Percentiles rank a stretch among this genome's conserved stretches.
Conservation (phyloP, 192 early-diverging fungal genomes). For the Coemansia asiatica region DNA sequence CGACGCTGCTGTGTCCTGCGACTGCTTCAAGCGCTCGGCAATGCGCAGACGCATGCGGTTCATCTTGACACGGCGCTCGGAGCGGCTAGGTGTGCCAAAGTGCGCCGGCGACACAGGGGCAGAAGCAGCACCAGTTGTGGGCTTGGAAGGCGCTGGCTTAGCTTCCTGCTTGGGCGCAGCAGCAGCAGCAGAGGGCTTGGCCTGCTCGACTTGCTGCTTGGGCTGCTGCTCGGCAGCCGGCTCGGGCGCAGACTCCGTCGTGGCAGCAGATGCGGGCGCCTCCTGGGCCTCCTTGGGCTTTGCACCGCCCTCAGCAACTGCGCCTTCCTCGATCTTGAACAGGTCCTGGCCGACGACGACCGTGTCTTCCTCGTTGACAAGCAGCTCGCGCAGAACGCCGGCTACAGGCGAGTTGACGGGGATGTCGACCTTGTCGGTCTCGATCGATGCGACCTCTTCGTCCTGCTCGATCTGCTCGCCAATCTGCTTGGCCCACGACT, state of each 20-base stretch:
- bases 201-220: slow-evolving; percentile 49
- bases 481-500: slow-evolving; percentile 94
- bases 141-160: slow-evolving; percentile 36
- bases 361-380: slow-evolving; percentile 83
- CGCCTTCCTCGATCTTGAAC: slow-evolving; percentile 81
- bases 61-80: slow-evolving; percentile 82
- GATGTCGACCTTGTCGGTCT: slow-evolving; percentile 99
- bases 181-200: slow-evolving; percentile 13
- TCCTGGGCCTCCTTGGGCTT: slow-evolving; percentile 32
- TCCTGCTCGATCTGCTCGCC: slow-evolving; percentile 94
- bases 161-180: slow-evolving; percentile 36
- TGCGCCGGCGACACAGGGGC: slow-evolving; percentile 21
- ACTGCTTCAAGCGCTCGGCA: slow-evolving; percentile 92
- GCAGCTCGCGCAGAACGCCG: slow-evolving; percentile 82
- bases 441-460: slow-evolving; percentile 95
- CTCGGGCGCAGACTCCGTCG: slow-evolving; percentile 24
- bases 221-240: slow-evolving; percentile 37
- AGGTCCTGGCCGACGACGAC: slow-evolving; percentile 90
- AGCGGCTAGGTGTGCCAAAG: slow-evolving; percentile 34
- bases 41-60: slow-evolving; percentile 96
- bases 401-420: slow-evolving; percentile 95
- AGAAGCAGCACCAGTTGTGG: slow-evolving; percentile 23
- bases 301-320: slow-evolving; percentile 43
- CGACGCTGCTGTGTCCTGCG: slow-evolving; percentile 94
- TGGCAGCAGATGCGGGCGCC: slow-evolving; percentile 23